Base-by-base conservation (phyloP, 1,284 basidiomycete species). In the Melampsora abietis-canadensis region DNA sequence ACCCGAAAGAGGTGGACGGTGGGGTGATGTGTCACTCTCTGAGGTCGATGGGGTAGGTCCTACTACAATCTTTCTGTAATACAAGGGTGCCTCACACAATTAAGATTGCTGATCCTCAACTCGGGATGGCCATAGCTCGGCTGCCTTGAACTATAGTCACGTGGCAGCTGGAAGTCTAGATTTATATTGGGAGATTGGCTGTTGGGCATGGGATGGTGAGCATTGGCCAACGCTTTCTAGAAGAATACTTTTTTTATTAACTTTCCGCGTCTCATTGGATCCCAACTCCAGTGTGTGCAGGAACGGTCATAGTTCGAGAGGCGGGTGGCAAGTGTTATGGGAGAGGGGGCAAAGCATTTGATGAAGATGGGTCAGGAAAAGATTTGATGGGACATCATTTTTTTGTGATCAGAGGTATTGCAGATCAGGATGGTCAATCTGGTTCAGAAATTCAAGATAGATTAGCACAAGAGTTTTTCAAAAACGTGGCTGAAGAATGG, bases 241-340 rank as follows among this genome's bases (percentile, higher is more conserved):
- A 14, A 44, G 2, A n/a, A 46, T 3, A 14, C 14, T 14, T 30
- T 2, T 30, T 47, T 24, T 30, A 12, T 48, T 68, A n/a, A 30
- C n/a, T 30, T 17, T 59, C 47, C 27, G 15, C 24, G n/a, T 51
- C 48, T 30, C n/a, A 2, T 61, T 61, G 51, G 10, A 15, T 21
- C 64, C 31, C 24, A 6, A 34, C 77, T 80, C 81, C 81, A 83
- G 83, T 79, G 0, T 81, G 89, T 84, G 89, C 95, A 0, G 94
- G 94, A 0, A 88, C 92, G n/a, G 89, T 94, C 77, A 94, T 98
- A 77, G 91, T 92, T 0, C 86, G 91, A 77, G 95, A 97, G 82
- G 92, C 94, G 0, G 93, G 93, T 6, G 88, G 90, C 30, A 84
- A 89, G 27, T 87, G 90, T 40, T 89, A 88, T 31, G 92, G 64